Conservation (phyloP, 257 asterid genomes). For the Pogostemon cablin region DNA sequence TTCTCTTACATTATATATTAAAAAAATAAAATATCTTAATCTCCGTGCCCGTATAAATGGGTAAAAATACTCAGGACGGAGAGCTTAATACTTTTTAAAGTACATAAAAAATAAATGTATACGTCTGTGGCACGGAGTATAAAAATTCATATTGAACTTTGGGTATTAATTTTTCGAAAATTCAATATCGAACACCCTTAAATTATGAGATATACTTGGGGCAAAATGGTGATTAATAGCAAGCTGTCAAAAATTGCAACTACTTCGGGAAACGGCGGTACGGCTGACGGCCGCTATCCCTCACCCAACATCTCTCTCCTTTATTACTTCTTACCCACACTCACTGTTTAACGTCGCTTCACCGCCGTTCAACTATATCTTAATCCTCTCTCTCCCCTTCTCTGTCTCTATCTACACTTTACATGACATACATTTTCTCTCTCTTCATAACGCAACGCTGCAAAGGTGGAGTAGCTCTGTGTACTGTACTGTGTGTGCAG, state of each 20-base stretch:
- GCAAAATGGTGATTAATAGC: constrained; percentile 14
- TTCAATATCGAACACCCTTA: too few relatives aligned
- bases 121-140: too few relatives aligned
- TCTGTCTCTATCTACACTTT: neutral
- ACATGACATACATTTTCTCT: constrained; percentile 38
- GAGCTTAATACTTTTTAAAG: too few relatives aligned
- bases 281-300: constrained; percentile 59
- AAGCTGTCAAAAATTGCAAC: constrained; percentile 34
- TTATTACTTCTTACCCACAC: neutral
- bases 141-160: too few relatives aligned
- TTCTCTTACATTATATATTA: too few relatives aligned
- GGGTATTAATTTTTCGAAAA: too few relatives aligned
- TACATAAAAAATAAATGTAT: too few relatives aligned
- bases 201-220: too few relatives aligned
- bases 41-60: too few relatives aligned
- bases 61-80: too few relatives aligned
- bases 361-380: constrained; percentile 66
- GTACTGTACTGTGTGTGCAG: constrained; percentile 35
- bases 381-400: neutral
- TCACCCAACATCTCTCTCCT: constrained; percentile 1
- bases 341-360: constrained; percentile 75
- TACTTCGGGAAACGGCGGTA: constrained; percentile 58
- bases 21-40: too few relatives aligned
- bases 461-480: constrained; percentile 9
- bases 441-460: constrained; percentile 51